Percentiles rank a stretch among this genome's conserved stretches.
These are phyloP conservation scores for Furcasterigmium sp. DNA, from an alignment of 2,329 filamentous ascomycete genomes.

Conservation along the genomic window DNA sequence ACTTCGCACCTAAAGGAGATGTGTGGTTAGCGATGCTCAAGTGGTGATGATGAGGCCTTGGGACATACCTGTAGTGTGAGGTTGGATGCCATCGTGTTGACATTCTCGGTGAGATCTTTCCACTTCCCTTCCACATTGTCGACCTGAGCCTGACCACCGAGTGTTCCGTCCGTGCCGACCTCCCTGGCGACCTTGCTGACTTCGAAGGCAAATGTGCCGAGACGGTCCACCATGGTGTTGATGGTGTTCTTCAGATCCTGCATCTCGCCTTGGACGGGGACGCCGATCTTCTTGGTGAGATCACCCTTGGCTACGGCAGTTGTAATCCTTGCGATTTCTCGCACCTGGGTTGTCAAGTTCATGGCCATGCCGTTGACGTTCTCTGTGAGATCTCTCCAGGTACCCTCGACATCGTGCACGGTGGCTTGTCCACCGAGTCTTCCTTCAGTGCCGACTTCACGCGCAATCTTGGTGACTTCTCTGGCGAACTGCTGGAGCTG, in stretches of 20 bases:
- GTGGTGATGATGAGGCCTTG: background rate
- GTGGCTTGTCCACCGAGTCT: conserved; percentile 91
- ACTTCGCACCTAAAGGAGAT: conserved; percentile 62
- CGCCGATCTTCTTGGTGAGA: conserved; percentile 91
- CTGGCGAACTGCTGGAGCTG: conserved; percentile 94
- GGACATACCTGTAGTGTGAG: conserved; percentile 55
- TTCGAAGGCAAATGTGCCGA: conserved; percentile 93
- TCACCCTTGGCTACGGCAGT: conserved; percentile 93
- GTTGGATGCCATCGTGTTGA: conserved; percentile 71
- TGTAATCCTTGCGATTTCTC: conserved; percentile 95
- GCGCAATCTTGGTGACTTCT: conserved; percentile 93
- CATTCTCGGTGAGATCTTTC: conserved; percentile 92
- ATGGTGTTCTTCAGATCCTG: conserved; percentile 94
- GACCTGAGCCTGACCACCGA: conserved; percentile 89
- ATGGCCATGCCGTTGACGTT: conserved; percentile 98
- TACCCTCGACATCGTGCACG: conserved; percentile 93
- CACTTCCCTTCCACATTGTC: conserved; percentile 96
- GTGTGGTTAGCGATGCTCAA: background rate
- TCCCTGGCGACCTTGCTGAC: conserved; percentile 94
- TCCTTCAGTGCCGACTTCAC: conserved; percentile 94
- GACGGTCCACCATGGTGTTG: conserved; percentile 97
- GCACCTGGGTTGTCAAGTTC: conserved; percentile 95
- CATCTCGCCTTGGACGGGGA: conserved; percentile 91
- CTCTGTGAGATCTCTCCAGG: conserved; percentile 92
- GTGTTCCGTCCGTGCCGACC: conserved; percentile 91